Base-by-base conservation (phyloP, 1,139 yeast species). In the Debaryomycetaceae sp. region DNA sequence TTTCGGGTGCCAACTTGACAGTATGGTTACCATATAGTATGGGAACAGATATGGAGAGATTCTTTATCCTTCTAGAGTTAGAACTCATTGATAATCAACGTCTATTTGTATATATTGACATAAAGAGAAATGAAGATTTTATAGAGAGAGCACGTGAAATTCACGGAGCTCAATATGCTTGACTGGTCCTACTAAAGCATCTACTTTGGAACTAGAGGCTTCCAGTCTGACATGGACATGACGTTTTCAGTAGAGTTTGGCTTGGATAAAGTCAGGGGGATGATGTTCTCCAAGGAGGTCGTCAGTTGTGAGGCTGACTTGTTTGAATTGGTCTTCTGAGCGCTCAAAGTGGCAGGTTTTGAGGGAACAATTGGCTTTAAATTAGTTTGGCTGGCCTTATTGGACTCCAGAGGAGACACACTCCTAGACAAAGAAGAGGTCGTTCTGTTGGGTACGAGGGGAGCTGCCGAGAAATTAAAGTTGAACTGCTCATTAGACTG, bases 1-100 rank as follows among this genome's bases (percentile, higher is more conserved):
- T 72, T 26, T 75, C 82, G 6, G 75, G 76, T 4, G 81, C 77
- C 40, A 89, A 67, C 38, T 89, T 89, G 26, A 77, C 75, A 0
- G 98, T 96, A 17, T 80, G 75, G 59, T 91, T 92, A 7, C 98
- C 98, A 55, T 88, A 89, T 24, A 87, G 61, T 22, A 92, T 79
- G 1, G 98, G 98, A 38, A 94, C 81, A 2, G 92, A 75, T 13
- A 91, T 79, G 0, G 95, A 81, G 8, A 91, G 75, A 50, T 87
- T 87, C 67, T 85, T 72, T 39, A 72, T 67, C 49, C 78, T 56
- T 48, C 65, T 66, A 34, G 52, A 34, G 41, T 34, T 41, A 22
- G 48, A 42, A 46, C 60, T 55, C 61, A 57, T 56, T 35, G 26
- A 22, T 22, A 22, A 9, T 22, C 26, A 22, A 22, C 11, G 26